phyloP scores from a whole-genome alignment of 345 rosid species.

The Sapria himalayana region DNA sequence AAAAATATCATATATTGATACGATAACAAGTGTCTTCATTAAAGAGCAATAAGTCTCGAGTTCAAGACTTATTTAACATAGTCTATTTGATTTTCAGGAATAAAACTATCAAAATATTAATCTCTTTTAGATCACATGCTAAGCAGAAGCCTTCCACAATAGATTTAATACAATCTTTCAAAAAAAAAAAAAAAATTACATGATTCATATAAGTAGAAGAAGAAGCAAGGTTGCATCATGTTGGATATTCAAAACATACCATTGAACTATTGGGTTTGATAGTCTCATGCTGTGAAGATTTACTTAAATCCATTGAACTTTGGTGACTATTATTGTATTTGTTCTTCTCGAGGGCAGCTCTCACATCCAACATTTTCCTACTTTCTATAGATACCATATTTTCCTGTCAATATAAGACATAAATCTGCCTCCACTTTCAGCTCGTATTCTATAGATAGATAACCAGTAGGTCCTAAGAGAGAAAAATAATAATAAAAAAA shows the following conservation, averaged over 20 bases:
- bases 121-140: no score
- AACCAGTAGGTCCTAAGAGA: neutral
- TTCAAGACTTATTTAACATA: no score
- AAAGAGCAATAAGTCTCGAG: no score
- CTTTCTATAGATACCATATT: conserved; percentile 48
- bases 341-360: conserved; percentile 77
- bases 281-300: conserved; percentile 28
- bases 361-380: conserved; percentile 57
- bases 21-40: no score
- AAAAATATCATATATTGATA: neutral
- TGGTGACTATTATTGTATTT: conserved; percentile 12
- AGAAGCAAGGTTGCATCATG: neutral
- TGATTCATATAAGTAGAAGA: neutral
- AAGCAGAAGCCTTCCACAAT: no score
- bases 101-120: no score
- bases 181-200: neutral
- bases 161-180: no score
- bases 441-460: no score
- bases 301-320: conserved; percentile 14
- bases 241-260: conserved; percentile 21
- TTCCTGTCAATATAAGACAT: conserved; percentile 22
- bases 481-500: neutral
- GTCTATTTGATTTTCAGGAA: no score
- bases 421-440: neutral
- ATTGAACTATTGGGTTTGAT: conserved; percentile 31